Conservation (phyloP, 345 rosid species). For the Bruguiera parviflora region DNA sequence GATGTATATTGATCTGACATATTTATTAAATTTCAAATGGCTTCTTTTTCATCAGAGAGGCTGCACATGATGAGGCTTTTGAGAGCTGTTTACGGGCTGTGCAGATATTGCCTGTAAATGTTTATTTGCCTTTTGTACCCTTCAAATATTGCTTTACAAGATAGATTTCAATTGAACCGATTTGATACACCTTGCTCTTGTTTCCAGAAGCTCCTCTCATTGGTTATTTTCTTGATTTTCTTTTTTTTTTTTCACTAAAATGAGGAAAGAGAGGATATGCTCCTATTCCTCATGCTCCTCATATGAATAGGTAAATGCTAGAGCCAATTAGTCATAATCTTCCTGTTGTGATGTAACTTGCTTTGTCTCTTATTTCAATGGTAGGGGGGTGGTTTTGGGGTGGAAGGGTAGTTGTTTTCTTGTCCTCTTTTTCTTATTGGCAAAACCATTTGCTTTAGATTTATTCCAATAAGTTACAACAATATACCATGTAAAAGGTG, state of each 20-base stretch:
- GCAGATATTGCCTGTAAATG: conserved; percentile 75
- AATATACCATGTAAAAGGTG: neutral
- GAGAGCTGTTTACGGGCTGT: conserved; percentile 92
- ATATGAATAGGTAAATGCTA: no score
- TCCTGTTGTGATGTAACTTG: no score
- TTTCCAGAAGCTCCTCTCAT: no score
- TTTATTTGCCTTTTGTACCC: conserved; percentile 12
- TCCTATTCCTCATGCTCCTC: neutral
- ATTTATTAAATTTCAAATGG: conserved; percentile 17
- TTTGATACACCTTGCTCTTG: no score
- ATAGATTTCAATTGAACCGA: neutral
- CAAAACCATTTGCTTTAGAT: neutral
- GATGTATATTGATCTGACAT: neutral
- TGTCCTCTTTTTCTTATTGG: neutral
- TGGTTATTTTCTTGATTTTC: no score
- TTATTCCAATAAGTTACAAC: neutral
- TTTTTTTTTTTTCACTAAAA: no score
- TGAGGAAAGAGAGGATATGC: neutral
- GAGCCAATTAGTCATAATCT: no score
- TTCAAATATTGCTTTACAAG: conserved; percentile 1
- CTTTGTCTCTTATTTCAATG: no score
- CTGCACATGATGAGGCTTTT: conserved; percentile 65
- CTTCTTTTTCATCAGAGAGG: conserved; percentile 46
- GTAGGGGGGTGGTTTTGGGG: neutral
- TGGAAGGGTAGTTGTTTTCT: neutral